Base-by-base conservation (phyloP, 2,329 filamentous ascomycete genomes). In the Cordyceps fumosorosea region DNA sequence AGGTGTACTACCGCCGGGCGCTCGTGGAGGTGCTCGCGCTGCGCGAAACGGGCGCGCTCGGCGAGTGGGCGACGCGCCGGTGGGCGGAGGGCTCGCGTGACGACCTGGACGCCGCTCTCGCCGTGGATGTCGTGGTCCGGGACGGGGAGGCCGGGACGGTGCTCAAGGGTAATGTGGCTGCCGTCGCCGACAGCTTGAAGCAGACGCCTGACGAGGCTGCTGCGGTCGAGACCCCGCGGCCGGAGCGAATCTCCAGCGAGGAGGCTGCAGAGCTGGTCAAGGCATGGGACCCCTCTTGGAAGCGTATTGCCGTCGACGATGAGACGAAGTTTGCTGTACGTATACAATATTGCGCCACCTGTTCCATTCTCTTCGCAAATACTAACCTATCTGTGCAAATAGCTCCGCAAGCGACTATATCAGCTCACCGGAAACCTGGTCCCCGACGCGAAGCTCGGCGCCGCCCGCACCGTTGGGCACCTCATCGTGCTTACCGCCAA, bases 331-430 rank as follows among this genome's bases (percentile, higher is more conserved):
- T 95, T 78, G 85, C 86, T 62, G 90, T 95, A 82, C 66, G 87
- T 81, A 64, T 42, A 29, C 12, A 32, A 8, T 29, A 29, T 29
- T 29, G 29, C 5, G 29, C 8, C 5, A 1, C 29, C 11, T 8
- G 5, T 7, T 29, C 3, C 20, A 6, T 22, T 18, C 18, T 5
- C 6, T 20, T 8, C 16, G 22, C 10, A 37, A 37, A n/a, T 53
- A 24, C 62, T 63, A 29, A 63, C 56, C 34, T 14, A 7, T 5
- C 1, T 45, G 12, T 5, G 51, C 5, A n/a, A 18, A 24, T 67
- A 97, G 93, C 81, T 95, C 66, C 78, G 87, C 69, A 96, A 96
- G 77, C 88, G 91, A 63, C 78, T 92, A 64, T 85, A 89, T 73
- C 89, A 95, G 73, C 80, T 96, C 64, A 93, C 89, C n/a, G 90